Base-by-base conservation (phyloP, 2,329 filamentous ascomycete species). In the Sporothrix luriei region DNA sequence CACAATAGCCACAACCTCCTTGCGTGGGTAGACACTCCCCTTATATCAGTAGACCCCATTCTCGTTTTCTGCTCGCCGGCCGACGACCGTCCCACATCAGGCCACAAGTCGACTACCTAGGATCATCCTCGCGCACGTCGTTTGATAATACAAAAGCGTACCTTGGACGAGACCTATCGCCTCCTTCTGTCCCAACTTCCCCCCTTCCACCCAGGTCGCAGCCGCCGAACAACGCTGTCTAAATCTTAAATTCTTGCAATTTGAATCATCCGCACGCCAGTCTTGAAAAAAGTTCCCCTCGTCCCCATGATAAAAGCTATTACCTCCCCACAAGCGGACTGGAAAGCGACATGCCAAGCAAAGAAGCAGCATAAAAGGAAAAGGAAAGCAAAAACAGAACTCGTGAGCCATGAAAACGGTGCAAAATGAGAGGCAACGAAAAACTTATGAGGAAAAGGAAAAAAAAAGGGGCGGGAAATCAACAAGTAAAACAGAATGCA, bases 291-390 rank as follows among this genome's bases (percentile, higher is more conserved):
- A 13, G 24, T 68, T 70, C 76, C 69, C 76, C 73, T 76, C 75
- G 70, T 77, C 77, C 76, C 77, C 75, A 75, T 73, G 76, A 72
- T 75, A 10, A 48, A 26, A 65, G 68, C 46, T 76, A 77, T 71
- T 75, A 77, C 79, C 75, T 78, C 76, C 78, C 77, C 77, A 78
- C 76, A 77, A 80, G 78, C 77, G 77, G 73, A 71, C 72, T 73
- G 71, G 67, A 73, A 75, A 74, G 72, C 74, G 74, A 75, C 72
- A 76, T 75, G 74, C 76, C 75, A 77, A 75, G 74, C 72, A 72
- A 73, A 77, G 75, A 75, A 68, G 65, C 29, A 68, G 10, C 59
- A 48, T 6, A 61, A 48, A 24, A 51, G 52, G 26, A 48, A 69
- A 69, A 43, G 10, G 29, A 43, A 49, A n/a, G 24, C 21, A 33